Evolutionary conservation across 1,284 basidiomycete genomes (phyloP).

Genomic region (Agaricales sp.): DNA sequence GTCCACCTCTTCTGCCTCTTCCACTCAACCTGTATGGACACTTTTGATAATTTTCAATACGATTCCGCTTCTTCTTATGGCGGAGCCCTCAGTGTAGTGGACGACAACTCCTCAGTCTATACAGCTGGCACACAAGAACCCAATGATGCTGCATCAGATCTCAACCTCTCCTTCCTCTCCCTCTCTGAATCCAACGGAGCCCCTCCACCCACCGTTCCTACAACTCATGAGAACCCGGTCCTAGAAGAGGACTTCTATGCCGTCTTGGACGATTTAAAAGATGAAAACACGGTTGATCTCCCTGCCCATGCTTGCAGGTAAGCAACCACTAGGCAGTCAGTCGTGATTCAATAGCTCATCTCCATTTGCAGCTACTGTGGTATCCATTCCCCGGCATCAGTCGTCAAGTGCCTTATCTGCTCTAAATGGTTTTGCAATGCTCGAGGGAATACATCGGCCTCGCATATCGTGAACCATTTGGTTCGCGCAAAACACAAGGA

Average conservation of each 20-base stretch:
- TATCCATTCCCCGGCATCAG: slow-evolving; percentile 95
- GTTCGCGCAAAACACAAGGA: slow-evolving; percentile 99
- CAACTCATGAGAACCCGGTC: slow-evolving; percentile 25
- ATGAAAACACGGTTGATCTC: slow-evolving; percentile 75
- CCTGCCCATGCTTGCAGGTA: slow-evolving; percentile 92
- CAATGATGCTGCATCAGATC: slow-evolving; percentile 32
- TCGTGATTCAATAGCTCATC: slow-evolving; percentile 9
- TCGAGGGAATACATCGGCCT: slow-evolving; percentile 95
- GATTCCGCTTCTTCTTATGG: slow-evolving; percentile 72
- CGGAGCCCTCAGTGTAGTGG: slow-evolving; percentile 60
- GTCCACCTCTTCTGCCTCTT: neutral
- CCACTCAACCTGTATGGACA: slow-evolving; percentile 46
- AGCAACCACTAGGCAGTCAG: slow-evolving; percentile 19
- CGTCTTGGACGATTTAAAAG: slow-evolving; percentile 79
- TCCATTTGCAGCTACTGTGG: slow-evolving; percentile 77
- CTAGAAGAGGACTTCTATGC: slow-evolving; percentile 82
- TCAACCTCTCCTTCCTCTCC: slow-evolving; percentile 59
- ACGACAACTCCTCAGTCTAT: slow-evolving; percentile 81
- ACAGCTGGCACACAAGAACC: slow-evolving; percentile 51
- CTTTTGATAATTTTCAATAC: slow-evolving; percentile 82
- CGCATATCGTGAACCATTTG: slow-evolving; percentile 98
- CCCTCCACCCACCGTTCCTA: slow-evolving; percentile 27
- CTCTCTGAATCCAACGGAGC: slow-evolving; percentile 41
- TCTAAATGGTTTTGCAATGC: slow-evolving; percentile 99
- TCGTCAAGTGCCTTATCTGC: slow-evolving; percentile 94